Evolutionary conservation across 768 basidiomycete genomes (phyloP).

Genomic region (Rhizopogon vinicolor): DNA sequence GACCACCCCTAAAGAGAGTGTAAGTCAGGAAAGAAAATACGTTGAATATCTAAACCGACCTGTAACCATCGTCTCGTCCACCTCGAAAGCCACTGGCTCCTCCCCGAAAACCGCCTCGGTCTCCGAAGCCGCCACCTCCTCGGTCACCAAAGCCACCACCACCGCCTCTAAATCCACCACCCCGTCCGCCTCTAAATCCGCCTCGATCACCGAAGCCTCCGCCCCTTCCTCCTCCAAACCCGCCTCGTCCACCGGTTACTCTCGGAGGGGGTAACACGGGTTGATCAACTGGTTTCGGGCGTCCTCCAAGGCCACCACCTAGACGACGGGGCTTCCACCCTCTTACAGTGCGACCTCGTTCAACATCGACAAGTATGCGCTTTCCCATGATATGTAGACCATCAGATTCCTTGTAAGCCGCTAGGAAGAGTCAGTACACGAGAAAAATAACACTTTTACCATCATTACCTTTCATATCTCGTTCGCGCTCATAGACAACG

Average conservation of each 20-base stretch:
- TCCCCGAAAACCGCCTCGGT: slow-evolving; percentile 35
- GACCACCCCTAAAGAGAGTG: slow-evolving; percentile 42
- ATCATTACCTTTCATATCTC: slow-evolving; percentile 93
- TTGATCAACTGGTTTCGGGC: slow-evolving; percentile 74
- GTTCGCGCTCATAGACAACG: slow-evolving; percentile 94
- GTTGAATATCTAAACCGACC: slow-evolving; percentile 29
- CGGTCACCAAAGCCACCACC: slow-evolving; percentile 30
- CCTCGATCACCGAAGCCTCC: slow-evolving; percentile 32
- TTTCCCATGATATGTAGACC: slow-evolving; percentile 95
- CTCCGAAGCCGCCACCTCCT: slow-evolving; percentile 31
- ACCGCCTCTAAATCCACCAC: slow-evolving; percentile 31
- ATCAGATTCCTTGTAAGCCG: slow-evolving; percentile 98
- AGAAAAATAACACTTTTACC: slow-evolving; percentile 6
- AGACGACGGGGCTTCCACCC: slow-evolving; percentile 98
- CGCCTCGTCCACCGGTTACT: slow-evolving; percentile 33
- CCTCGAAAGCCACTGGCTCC: slow-evolving; percentile 41
- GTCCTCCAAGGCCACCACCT: slow-evolving; percentile 98
- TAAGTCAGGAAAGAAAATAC: slow-evolving; percentile 13
- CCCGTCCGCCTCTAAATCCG: slow-evolving; percentile 33
- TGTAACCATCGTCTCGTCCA: slow-evolving; percentile 43
- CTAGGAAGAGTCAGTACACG: slow-evolving; percentile 32
- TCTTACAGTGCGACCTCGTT: slow-evolving; percentile 94
- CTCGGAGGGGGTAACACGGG: slow-evolving; percentile 25
- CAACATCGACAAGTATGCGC: slow-evolving; percentile 95
- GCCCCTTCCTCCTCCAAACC: slow-evolving; percentile 29